Base-by-base conservation (phyloP, 2,329 filamentous ascomycete genomes). In the Apiospora saccharicola region DNA sequence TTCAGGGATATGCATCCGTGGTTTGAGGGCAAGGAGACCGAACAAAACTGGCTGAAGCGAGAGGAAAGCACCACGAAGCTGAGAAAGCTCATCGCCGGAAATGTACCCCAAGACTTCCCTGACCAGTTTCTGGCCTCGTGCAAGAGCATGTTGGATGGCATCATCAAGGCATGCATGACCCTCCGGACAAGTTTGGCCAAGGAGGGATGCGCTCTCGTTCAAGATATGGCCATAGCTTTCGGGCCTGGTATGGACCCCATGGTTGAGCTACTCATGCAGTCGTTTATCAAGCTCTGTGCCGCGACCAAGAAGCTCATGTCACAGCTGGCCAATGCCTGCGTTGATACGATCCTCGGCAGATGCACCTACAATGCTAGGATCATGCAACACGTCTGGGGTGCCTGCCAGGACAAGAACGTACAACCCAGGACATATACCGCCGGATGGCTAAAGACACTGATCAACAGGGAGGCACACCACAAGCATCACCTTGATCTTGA, bases 251-350 rank as follows among this genome's bases (percentile, higher is more conserved):
- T 98, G 78, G 96, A 98, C 78, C 89, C 92, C 14, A 93, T 97
- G 91, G 92, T 96, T 10, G 96, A 98, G 82, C 90, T 98, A 69
- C 87, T 98, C 30, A 90, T 98, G 83, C 95, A 98, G 79, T 92
- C 90, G 41, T 90, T 98, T 77, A 91, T 98, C 84, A 98, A 98
- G 83, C 89, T 98, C 75, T 95, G 93, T 75, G 94, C 92, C 13
- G 92, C 91, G 34, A 97, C 96, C 68, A 99, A 99, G 83, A 97
- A 97, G 82, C 98, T 99, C 76, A 91, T 90, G 72, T 94, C 94
- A 0, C 92, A 97, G 78, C 92, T 93, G 75, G 96, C 94, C 70
- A 95, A 97, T 79, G 81, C 85, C 22, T 94, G 93, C 0, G 91
- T 98, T n/a, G 92, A 96, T 75, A 90, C 88, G 26, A 91, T 99